Percentiles rank a stretch among this genome's conserved stretches.
These are phyloP conservation scores for Brasenia schreberi DNA, from an alignment of 164 flowering plant genomes.

Conservation along the genomic window DNA sequence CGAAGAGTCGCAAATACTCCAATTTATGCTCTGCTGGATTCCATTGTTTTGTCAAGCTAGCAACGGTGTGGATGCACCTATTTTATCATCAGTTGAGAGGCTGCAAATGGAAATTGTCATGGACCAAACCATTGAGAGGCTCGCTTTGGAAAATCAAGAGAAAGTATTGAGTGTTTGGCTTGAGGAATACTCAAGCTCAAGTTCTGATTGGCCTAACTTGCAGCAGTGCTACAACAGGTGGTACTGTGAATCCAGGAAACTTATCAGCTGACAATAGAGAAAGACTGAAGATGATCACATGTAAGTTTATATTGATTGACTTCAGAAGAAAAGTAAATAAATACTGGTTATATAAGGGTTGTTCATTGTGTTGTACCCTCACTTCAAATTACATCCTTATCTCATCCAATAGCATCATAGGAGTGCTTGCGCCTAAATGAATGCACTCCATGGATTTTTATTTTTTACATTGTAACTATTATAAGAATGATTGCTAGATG, in stretches of 20 bases:
- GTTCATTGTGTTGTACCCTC: no score
- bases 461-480: no score
- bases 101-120: slow-evolving; percentile 42
- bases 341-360: no score
- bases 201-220: slow-evolving; percentile 87
- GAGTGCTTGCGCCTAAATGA: no score
- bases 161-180: slow-evolving; percentile 67
- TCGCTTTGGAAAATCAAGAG: slow-evolving; percentile 45
- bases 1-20: slow-evolving; percentile 21
- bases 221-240: slow-evolving; percentile 51
- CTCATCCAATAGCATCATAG: no score
- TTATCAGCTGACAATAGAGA: not conserved
- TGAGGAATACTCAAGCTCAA: slow-evolving; percentile 45
- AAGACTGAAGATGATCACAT: not conserved
- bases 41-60: slow-evolving; percentile 74
- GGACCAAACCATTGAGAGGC: slow-evolving; percentile 34
- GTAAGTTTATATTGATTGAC: not conserved
- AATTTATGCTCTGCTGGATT: slow-evolving; percentile 58
- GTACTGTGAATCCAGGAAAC: slow-evolving; percentile 54
- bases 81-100: slow-evolving; percentile 38
- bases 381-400: no score
- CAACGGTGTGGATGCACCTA: slow-evolving; percentile 54
- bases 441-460: no score
- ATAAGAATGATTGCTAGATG: no score
- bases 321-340: no score